These are phyloP conservation scores for Sphaerostilbella broomeana DNA, from an alignment of 2,329 filamentous ascomycete genomes.

Conservation along the genomic window DNA sequence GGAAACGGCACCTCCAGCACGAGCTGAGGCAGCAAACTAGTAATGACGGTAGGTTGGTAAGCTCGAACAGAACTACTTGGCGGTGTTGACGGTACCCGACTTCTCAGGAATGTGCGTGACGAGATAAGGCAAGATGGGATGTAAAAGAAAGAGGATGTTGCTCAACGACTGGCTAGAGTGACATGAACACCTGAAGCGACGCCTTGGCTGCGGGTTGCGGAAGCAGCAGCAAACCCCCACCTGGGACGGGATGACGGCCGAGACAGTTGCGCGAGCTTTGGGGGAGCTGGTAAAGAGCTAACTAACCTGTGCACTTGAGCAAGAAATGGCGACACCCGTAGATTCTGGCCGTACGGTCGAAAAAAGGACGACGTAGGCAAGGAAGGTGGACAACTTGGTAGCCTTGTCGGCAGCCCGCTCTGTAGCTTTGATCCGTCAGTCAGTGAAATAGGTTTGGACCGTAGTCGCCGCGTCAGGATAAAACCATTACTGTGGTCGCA, in stretches of 20 bases:
- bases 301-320: conserved; percentile 5
- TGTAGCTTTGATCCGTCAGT: no score
- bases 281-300: conserved; percentile 2
- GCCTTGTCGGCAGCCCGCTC: no score
- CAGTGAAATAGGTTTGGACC: conserved; percentile 3
- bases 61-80: conserved; percentile 2
- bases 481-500: conserved; percentile 3
- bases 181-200: conserved; percentile 11
- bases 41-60: conserved; percentile 7
- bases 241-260: conserved; percentile 27
- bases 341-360: no score
- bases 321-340: background rate
- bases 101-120: no score
- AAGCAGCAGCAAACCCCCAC: conserved; percentile 26
- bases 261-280: conserved; percentile 20
- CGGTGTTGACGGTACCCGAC: background rate
- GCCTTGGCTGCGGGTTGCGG: conserved; percentile 15
- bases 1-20: conserved; percentile 5
- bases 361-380: no score
- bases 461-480: no score
- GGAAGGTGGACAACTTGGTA: no score
- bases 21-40: conserved; percentile 3
- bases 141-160: conserved; percentile 11
- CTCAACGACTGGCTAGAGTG: conserved; percentile 11
- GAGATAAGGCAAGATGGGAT: conserved; percentile 11